Base-by-base conservation (phyloP, 148 eudicot species). In the Tetragonia tetragonoides region DNA sequence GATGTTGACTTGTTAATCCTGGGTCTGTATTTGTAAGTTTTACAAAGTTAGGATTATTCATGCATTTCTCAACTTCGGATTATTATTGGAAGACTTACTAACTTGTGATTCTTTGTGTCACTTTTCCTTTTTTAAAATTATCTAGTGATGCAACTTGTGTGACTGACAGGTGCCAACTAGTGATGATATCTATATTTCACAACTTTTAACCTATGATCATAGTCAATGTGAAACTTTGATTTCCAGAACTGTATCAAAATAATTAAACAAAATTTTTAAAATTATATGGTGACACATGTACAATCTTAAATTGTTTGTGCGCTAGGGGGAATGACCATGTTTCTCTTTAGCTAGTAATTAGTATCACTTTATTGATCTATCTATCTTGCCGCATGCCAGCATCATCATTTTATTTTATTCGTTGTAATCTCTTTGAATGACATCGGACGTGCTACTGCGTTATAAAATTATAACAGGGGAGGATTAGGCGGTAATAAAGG, bases 401-500 rank as follows among this genome's bases (percentile, higher is more conserved):
- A 62, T 79, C 77, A 54, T 40, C 3, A 17, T 17, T 70, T 66
- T 15, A 16, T 69, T 10, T 15, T 24, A 1, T 70, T 40, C 39
- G 37, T 70, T 66, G 39, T 20, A 40, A 5, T 69, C 24, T 44
- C 28, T 69, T 47, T 18, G 42, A 51, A 3, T 75, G 75, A 66
- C 62, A 57, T 66, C 72, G 23, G 63, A 20, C 77, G 39, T 73
- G 69, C 46, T 63, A 44, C 72, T 77, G 80, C 73, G 53, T 68
- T 83, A 51, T 75, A 73, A 54, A 56, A 94, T 68, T 83, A 51
- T 75, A 73, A 54, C 61, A 94, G 98, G 83, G 98, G 98, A 85
- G 98, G 97, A 68, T 81, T 78, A 74, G 93, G 98, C 56, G 88
- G 87, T 77, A 86, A 82, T 34, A 82, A 86, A 72, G 89, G 87